Evolutionary conservation across 768 basidiomycete species (phyloP).

Genomic region (Piloderma croceum): DNA sequence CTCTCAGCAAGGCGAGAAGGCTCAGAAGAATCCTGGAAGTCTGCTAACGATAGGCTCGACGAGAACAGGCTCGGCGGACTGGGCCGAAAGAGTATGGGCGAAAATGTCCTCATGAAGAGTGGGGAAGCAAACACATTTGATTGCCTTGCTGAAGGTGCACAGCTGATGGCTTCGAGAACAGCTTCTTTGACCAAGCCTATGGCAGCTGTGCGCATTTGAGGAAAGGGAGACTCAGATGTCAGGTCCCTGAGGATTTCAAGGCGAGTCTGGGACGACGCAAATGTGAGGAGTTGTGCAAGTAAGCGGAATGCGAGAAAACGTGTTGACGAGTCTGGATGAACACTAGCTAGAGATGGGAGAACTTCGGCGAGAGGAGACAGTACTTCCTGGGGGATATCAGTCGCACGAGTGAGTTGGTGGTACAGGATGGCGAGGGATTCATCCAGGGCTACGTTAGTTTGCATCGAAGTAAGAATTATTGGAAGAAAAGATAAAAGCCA

Average conservation of each 20-base stretch:
- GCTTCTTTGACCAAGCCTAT: constrained; percentile 43
- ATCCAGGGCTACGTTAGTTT: constrained; percentile 34
- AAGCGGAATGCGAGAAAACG: constrained; percentile 39
- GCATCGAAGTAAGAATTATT: constrained; percentile 27
- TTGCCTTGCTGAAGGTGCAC: constrained; percentile 8
- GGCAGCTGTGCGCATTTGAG: constrained; percentile 41
- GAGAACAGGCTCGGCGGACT: constrained; percentile 32
- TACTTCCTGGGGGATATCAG: constrained; percentile 25
- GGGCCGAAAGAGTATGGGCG: constrained; percentile 33
- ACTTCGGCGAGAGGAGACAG: constrained; percentile 28
- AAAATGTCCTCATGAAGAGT: constrained; percentile 33
- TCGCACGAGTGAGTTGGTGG: constrained; percentile 25
- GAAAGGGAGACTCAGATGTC: constrained; percentile 27
- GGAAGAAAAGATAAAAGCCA: constrained; percentile 14
- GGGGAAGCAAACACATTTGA: constrained; percentile 33
- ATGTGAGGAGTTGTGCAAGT: constrained; percentile 30
- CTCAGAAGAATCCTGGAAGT: constrained; percentile 31
- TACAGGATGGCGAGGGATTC: constrained; percentile 26
- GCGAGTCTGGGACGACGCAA: constrained; percentile 26
- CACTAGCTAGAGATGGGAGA: constrained; percentile 35
- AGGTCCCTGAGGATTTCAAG: constrained; percentile 34
- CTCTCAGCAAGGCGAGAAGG: constrained; percentile 38
- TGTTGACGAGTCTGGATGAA: constrained; percentile 35
- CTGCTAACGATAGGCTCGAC: constrained; percentile 15
- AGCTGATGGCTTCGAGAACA: constrained; percentile 33